phyloP scores from a whole-genome alignment of 2,329 filamentous ascomycete species.

The Curvularia sp. region DNA sequence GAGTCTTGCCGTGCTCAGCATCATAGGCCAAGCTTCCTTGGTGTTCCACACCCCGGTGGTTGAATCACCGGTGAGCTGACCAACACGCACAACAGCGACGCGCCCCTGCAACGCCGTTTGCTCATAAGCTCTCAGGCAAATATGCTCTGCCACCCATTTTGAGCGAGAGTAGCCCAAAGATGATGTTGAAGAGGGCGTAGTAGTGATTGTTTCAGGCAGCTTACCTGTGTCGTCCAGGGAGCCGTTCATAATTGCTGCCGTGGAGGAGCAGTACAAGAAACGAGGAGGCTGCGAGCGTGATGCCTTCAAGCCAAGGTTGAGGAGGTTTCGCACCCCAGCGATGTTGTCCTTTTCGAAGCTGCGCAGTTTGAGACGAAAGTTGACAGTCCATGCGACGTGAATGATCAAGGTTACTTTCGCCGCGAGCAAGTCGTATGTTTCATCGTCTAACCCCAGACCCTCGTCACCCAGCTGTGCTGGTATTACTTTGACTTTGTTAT shows the following conservation, averaged over 20 bases:
- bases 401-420: constrained; percentile 60
- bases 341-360: constrained; percentile 65
- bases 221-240: constrained; percentile 17
- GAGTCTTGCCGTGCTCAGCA: constrained; percentile 42
- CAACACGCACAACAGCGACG: constrained; percentile 48
- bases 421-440: constrained; percentile 53
- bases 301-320: constrained; percentile 54
- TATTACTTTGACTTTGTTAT: constrained; percentile 56
- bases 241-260: constrained; percentile 53
- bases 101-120: constrained; percentile 38
- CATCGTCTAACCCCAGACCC: constrained; percentile 57
- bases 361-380: constrained; percentile 64
- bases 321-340: constrained; percentile 57
- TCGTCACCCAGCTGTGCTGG: constrained; percentile 57
- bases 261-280: constrained; percentile 62
- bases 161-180: constrained; percentile 63
- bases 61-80: constrained; percentile 51
- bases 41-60: constrained; percentile 38
- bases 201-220: constrained; percentile 54
- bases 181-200: constrained; percentile 54
- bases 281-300: constrained; percentile 39
- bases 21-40: constrained; percentile 48
- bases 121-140: constrained; percentile 54
- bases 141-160: constrained; percentile 64
- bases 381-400: constrained; percentile 70